Evolutionary conservation across 805 yeast genomes (phyloP).

Genomic region (Wickerhamiella musiphila): DNA sequence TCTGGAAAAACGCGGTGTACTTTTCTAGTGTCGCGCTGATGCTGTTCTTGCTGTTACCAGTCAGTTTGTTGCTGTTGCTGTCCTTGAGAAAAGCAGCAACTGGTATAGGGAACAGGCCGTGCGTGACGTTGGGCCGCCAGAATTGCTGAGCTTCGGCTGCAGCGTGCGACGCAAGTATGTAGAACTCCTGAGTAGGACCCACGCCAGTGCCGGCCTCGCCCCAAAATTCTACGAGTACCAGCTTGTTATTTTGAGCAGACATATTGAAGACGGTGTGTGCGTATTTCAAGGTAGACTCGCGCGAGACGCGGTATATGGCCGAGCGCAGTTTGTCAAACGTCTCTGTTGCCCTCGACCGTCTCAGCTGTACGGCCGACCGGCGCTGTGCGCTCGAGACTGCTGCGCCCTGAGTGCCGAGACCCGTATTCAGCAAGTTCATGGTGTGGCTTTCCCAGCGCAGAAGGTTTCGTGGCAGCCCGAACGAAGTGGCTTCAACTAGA

Average conservation of each 20-base stretch:
- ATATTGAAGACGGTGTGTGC: conserved; percentile 62
- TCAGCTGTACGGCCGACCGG: conserved; percentile 1
- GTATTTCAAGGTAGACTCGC: conserved; percentile 53
- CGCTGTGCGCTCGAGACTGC: neutral
- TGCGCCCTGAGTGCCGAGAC: conserved; percentile 7
- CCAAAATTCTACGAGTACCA: conserved; percentile 70
- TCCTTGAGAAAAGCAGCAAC: conserved; percentile 13
- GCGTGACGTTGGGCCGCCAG: conserved; percentile 46
- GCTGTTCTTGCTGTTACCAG: too few relatives aligned
- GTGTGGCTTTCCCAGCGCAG: conserved; percentile 54
- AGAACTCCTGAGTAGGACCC: conserved; percentile 92
- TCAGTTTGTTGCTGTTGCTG: too few relatives aligned
- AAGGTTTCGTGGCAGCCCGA: conserved; percentile 73
- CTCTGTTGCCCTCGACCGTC: conserved; percentile 7
- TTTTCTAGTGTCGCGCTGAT: conserved; percentile 9
- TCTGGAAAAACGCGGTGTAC: conserved; percentile 34
- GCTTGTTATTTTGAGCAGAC: conserved; percentile 64
- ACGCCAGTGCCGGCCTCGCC: conserved; percentile 93
- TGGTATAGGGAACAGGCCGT: conserved; percentile 67
- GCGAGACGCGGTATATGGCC: conserved; percentile 61
- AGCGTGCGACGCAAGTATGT: conserved; percentile 60
- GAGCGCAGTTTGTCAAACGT: conserved; percentile 58
- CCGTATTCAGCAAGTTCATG: conserved; percentile 18
- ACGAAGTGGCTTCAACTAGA: conserved; percentile 73
- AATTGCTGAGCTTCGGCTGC: conserved; percentile 43